Conservation (phyloP, 345 rosid species). For the Odontarrhena argentea region DNA sequence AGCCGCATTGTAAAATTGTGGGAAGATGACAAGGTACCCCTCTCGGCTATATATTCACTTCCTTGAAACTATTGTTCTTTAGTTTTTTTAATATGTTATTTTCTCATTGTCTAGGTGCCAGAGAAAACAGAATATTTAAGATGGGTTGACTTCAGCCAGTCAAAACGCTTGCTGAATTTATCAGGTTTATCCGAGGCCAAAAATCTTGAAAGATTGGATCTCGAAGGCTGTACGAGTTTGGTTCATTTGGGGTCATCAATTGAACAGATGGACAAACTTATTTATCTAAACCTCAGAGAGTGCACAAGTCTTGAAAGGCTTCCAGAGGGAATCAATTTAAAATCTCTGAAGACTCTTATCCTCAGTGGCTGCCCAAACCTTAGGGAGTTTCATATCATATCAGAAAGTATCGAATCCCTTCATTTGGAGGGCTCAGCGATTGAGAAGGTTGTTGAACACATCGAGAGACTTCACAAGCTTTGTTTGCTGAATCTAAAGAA, state of each 20-base stretch:
- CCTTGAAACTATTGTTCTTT: neutral
- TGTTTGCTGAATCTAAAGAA: conserved; percentile 36
- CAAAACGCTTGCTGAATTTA: conserved; percentile 24
- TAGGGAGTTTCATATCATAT: conserved; percentile 28
- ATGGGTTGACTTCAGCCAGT: conserved; percentile 33
- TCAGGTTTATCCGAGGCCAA: conserved; percentile 39
- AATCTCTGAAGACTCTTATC: conserved; percentile 31
- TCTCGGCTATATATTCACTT: neutral
- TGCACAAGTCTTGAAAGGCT: conserved; percentile 36
- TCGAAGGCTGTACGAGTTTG: too few relatives aligned
- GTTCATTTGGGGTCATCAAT: conserved; percentile 17
- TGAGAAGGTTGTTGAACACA: conserved; percentile 26
- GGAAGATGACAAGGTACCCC: conserved; percentile 33
- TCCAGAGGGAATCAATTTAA: conserved; percentile 2
- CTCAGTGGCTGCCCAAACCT: conserved; percentile 41
- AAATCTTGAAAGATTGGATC: too few relatives aligned
- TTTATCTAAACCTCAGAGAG: conserved; percentile 28
- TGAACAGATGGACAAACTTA: conserved; percentile 24
- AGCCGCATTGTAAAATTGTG: conserved; percentile 41
- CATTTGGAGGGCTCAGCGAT: conserved; percentile 36
- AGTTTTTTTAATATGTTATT: neutral
- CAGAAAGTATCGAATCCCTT: conserved; percentile 29
- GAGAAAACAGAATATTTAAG: conserved; percentile 35
- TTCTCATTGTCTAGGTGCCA: neutral
- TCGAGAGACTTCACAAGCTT: conserved; percentile 22